These are phyloP conservation scores for Apiotrichum montevideense DNA, from an alignment of 1,284 basidiomycete genomes.

Conservation along the genomic window DNA sequence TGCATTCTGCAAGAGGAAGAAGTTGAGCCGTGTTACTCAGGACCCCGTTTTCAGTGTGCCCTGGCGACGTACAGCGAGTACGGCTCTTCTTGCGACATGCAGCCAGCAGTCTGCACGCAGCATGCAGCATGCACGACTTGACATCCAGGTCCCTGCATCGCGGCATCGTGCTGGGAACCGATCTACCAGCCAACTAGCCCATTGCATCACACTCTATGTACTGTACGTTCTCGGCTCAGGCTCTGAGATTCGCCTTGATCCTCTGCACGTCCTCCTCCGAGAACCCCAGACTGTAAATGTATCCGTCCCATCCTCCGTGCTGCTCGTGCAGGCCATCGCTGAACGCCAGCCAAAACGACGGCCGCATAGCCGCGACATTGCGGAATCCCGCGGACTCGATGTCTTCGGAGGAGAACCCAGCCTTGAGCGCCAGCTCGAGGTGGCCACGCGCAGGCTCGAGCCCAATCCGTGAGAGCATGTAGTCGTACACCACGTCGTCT, in stretches of 20 bases:
- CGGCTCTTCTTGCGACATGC: too few relatives aligned
- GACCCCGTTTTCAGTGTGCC: too few relatives aligned
- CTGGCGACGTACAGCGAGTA: too few relatives aligned
- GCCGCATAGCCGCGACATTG: constrained; percentile 8
- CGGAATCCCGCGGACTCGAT: constrained; percentile 2
- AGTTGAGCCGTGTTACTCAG: too few relatives aligned
- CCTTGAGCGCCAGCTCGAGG: constrained; percentile 1
- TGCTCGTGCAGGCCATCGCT: not conserved
- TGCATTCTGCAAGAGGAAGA: too few relatives aligned
- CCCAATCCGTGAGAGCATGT: constrained; percentile 16
- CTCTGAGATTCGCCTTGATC: constrained; percentile 9
- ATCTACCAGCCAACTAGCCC: too few relatives aligned
- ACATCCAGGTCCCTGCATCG: too few relatives aligned
- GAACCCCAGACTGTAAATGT: constrained; percentile 8
- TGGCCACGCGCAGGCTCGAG: constrained; percentile 13
- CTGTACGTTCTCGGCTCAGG: not conserved
- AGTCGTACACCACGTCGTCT: constrained; percentile 7
- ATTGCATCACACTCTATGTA: too few relatives aligned
- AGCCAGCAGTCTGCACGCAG: too few relatives aligned
- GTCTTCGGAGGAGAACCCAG: not conserved
- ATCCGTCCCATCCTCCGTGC: constrained; percentile 14
- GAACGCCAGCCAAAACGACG: constrained; percentile 3
- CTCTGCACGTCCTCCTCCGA: constrained; percentile 1
- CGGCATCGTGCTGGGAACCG: too few relatives aligned
- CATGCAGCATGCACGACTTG: too few relatives aligned